Conservation (phyloP, 768 basidiomycete species). For the Mycena sanguinolenta region DNA sequence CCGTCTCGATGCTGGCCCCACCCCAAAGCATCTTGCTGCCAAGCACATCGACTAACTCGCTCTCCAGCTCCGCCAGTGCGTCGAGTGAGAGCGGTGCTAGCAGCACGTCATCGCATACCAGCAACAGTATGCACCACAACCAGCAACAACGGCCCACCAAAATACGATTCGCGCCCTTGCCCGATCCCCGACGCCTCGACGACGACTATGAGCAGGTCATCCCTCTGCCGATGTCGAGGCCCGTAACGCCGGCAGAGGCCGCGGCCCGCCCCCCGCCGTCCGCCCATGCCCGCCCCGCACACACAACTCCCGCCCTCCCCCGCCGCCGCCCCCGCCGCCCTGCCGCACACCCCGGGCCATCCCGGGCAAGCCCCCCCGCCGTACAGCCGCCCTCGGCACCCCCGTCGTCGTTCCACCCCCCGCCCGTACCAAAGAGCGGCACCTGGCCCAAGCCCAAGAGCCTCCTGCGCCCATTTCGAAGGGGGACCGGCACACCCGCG, state of each 20-base stretch:
- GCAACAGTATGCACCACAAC: constrained; percentile 8
- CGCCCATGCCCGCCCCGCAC: constrained; percentile 7
- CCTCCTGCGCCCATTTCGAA: constrained; percentile 33
- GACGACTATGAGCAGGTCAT: too few species aligned
- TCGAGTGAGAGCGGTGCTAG: constrained; percentile 9
- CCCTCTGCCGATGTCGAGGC: too few species aligned
- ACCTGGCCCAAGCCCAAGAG: constrained; percentile 26
- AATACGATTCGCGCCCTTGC: constrained; percentile 90
- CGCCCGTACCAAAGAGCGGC: constrained; percentile 19
- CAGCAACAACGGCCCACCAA: background rate
- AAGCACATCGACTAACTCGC: constrained; percentile 24
- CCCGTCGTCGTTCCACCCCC: constrained; percentile 45
- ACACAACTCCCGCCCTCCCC: background rate
- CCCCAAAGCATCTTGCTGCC: constrained; percentile 21
- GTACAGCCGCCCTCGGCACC: constrained; percentile 53
- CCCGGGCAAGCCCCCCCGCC: constrained; percentile 69
- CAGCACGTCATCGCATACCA: constrained; percentile 26
- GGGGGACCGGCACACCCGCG: constrained; percentile 39
- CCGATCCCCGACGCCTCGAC: constrained; percentile 79
- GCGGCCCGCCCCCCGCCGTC: constrained; percentile 3
- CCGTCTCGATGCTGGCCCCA: constrained; percentile 8
- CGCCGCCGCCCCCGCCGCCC: constrained; percentile 71
- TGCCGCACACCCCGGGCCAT: too few species aligned
- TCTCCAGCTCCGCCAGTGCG: constrained; percentile 18
- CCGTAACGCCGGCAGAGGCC: constrained; percentile 28